Evolutionary conservation across 306 rosid species (phyloP).

Genomic region (Vigna nakashimae): DNA sequence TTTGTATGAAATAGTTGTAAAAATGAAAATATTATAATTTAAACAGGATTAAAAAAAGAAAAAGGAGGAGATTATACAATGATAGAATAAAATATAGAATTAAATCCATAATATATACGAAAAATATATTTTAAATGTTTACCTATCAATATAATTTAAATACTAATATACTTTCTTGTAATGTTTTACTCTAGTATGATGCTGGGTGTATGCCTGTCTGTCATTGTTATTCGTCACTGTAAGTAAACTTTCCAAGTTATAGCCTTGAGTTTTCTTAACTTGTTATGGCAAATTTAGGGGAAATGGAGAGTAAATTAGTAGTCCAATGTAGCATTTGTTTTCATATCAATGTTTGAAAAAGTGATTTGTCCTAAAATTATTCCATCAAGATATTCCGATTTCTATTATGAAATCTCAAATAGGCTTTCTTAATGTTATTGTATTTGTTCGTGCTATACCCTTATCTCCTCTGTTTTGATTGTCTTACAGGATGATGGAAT

Average conservation of each 20-base stretch:
- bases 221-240: background rate
- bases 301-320: constrained; percentile 4
- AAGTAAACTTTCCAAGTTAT: background rate
- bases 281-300: constrained; percentile 1
- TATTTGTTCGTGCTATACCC: background rate
- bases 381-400: constrained; percentile 1
- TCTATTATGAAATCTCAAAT: constrained; percentile 20
- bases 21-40: background rate
- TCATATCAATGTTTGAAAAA: constrained; percentile 1
- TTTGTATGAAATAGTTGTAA: background rate
- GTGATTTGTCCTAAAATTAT: constrained; percentile 10
- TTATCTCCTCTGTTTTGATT: constrained; percentile 35
- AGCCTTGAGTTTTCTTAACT: background rate
- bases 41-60: background rate
- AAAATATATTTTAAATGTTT: too few species aligned
- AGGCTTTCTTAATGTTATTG: constrained; percentile 23
- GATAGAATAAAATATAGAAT: background rate
- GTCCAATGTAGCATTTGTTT: constrained; percentile 14
- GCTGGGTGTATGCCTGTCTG: background rate
- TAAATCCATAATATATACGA: too few species aligned
- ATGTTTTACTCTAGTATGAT: background rate
- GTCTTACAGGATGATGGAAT: constrained; percentile 61
- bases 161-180: background rate
- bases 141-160: background rate
- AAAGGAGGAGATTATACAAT: background rate